A percentile compares a stretch with the other conserved stretches of the same genome.
These are phyloP conservation scores for Claviceps africana DNA, from an alignment of 2,329 filamentous ascomycete genomes.

Conservation along the genomic window DNA sequence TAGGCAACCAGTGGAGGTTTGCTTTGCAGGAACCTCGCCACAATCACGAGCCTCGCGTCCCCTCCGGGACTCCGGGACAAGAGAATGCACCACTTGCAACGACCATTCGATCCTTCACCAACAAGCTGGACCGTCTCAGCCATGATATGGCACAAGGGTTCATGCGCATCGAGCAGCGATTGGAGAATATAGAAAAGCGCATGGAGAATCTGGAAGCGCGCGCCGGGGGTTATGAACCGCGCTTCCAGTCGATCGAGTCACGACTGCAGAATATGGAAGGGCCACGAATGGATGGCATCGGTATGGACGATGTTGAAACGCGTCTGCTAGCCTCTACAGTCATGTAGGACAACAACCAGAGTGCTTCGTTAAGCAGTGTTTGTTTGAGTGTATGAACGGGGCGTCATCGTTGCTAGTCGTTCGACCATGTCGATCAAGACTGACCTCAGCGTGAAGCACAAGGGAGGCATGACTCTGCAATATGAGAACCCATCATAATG, in stretches of 20 bases:
- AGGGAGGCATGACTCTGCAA: neutral
- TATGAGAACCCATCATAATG: neutral
- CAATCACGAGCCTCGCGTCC: conserved; percentile 46
- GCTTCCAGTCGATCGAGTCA: conserved; percentile 30
- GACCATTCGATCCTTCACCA: conserved; percentile 41
- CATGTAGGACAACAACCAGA: conserved; percentile 20
- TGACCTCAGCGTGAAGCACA: neutral
- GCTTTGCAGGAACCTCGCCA: conserved; percentile 45
- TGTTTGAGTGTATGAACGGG: neutral
- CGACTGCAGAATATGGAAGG: conserved; percentile 28
- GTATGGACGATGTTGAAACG: conserved; percentile 31
- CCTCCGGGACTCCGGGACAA: conserved; percentile 38
- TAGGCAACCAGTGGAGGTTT: conserved; percentile 51
- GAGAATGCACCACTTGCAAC: conserved; percentile 45
- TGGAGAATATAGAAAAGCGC: conserved; percentile 40
- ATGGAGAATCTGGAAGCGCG: conserved; percentile 38
- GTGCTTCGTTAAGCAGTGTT: neutral
- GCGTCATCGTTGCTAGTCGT: neutral
- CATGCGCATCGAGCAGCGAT: conserved; percentile 33
- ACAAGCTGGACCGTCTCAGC: conserved; percentile 44
- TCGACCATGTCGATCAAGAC: neutral
- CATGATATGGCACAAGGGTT: conserved; percentile 43
- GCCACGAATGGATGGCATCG: conserved; percentile 27
- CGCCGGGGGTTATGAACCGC: conserved; percentile 27
- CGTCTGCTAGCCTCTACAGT: conserved; percentile 29